Base-by-base conservation (phyloP, 345 rosid genomes). In the Aquilaria yunnanensis region DNA sequence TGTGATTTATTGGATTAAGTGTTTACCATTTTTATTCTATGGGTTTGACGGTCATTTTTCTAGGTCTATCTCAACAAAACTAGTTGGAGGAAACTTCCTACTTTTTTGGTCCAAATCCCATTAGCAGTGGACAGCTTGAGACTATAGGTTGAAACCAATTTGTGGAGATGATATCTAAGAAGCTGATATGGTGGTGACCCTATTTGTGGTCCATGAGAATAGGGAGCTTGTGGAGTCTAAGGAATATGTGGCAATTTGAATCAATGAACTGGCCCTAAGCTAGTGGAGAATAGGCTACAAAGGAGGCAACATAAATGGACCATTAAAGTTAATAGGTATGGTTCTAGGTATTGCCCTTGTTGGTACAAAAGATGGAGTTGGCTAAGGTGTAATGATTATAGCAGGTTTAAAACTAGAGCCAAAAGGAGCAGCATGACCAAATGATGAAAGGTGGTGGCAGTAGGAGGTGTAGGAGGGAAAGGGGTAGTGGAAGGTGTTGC, bases 381-480 rank as follows among this genome's bases (percentile, higher is more conserved):
- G 69, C 65, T 69, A 90, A 10, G 84, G 76, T 65, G 78, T 57
- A 70, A 75, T 51, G 57, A 85, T 81, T 50, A 74, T 56, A 16
- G 76, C 31, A 67, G 84, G 81, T 70, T 94, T 79, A 59, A 72
- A 83, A 33, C 83, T 72, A 70, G 71, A 63, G 33, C 67, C 23
- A 23, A 23, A 23, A 23, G 23, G 23, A 23, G 23, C 56, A 59
- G 63, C 59, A 2, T 85, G 83, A 61, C 84, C 83, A 70, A 77
- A 74, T n/a, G 86, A 70, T 37, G 80, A 65, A 86, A 86, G 5
- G 86, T 90, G 31, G 80, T 69, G 41, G 67, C 73, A 8, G 79
- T 63, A 3, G 87, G 92, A 30, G 90, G 84, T 60, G 85, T 73
- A 65, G 88, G 68, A 45, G 90, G 79, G 68, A 85, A 87, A 14